Conservation (phyloP, 768 basidiomycete genomes). For the Boletus tomentosulus region DNA sequence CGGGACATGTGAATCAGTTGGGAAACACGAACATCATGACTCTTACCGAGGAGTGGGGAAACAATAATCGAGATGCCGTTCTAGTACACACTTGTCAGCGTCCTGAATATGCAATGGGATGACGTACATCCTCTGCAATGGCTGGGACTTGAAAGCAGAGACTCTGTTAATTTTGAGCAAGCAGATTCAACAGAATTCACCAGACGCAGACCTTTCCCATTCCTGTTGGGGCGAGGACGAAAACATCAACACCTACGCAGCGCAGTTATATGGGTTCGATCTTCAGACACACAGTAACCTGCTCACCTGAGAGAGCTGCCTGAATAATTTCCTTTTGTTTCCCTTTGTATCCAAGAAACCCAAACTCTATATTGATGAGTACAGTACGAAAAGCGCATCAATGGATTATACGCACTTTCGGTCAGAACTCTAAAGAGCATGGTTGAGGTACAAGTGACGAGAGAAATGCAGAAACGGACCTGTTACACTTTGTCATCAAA, state of each 20-base stretch:
- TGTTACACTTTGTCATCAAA: slow-evolving; percentile 12
- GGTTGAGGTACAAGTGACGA: not conserved
- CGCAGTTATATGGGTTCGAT: not conserved
- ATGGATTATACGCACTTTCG: slow-evolving; percentile 16
- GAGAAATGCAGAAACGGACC: slow-evolving; percentile 3
- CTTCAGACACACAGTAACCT: not conserved
- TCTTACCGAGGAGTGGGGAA: slow-evolving; percentile 69
- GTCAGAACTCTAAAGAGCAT: slow-evolving; percentile 17
- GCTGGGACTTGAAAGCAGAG: slow-evolving; percentile 86
- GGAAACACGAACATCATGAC: not conserved
- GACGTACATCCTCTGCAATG: slow-evolving; percentile 51
- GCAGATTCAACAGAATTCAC: not conserved
- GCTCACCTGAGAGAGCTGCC: slow-evolving; percentile 59
- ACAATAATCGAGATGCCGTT: slow-evolving; percentile 70
- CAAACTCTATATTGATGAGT: slow-evolving; percentile 51
- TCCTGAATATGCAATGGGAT: not conserved
- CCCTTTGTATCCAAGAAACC: slow-evolving; percentile 65
- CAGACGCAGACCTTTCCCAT: slow-evolving; percentile 69
- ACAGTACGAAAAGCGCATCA: not conserved
- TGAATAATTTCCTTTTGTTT: slow-evolving; percentile 75
- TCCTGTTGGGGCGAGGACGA: slow-evolving; percentile 82
- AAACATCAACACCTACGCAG: slow-evolving; percentile 58
- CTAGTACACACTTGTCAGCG: slow-evolving; percentile 30
- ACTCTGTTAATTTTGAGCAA: slow-evolving; percentile 43
- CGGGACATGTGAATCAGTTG: not conserved